phyloP scores from a whole-genome alignment of 805 yeast species.

The Candida namnaoensis region DNA sequence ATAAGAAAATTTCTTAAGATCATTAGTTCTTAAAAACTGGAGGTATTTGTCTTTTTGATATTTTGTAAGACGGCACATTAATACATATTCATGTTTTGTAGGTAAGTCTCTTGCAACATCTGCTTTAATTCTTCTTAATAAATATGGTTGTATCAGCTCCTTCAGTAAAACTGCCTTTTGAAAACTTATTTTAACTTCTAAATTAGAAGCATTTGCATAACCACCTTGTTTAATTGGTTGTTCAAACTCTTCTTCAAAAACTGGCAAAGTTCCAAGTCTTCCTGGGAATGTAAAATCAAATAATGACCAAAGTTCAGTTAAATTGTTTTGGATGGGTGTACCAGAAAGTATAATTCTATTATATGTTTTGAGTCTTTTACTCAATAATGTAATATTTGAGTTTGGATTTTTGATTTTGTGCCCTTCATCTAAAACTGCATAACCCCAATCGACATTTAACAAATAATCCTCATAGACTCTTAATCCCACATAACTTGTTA shows the following conservation, averaged over 20 bases:
- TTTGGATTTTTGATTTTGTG: slow-evolving; percentile 96
- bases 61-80: slow-evolving; percentile 80
- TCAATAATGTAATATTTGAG: slow-evolving; percentile 73
- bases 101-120: slow-evolving; percentile 97
- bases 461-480: slow-evolving; percentile 55
- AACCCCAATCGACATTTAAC: slow-evolving; percentile 76
- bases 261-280: slow-evolving; percentile 87
- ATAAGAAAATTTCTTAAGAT: slow-evolving; percentile 68
- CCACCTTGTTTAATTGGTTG: slow-evolving; percentile 96
- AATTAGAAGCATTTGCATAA: slow-evolving; percentile 91
- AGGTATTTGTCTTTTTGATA: slow-evolving; percentile 69
- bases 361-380: slow-evolving; percentile 79
- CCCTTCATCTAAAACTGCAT: slow-evolving; percentile 90
- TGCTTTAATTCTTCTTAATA: slow-evolving; percentile 76
- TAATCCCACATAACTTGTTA: slow-evolving; percentile 89
- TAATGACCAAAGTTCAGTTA: slow-evolving; percentile 87
- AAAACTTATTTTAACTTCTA: slow-evolving; percentile 93
- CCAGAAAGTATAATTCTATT: slow-evolving; percentile 87
- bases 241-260: slow-evolving; percentile 87
- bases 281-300: slow-evolving; percentile 97
- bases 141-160: slow-evolving; percentile 83
- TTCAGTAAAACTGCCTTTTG: slow-evolving; percentile 89
- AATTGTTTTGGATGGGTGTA: slow-evolving; percentile 92
- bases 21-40: slow-evolving; percentile 69
- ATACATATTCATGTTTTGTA: slow-evolving; percentile 85